A percentile compares a stretch with the other conserved stretches of the same genome.
Evolutionary conservation across 495 filamentous ascomycete genomes (phyloP).

Genomic region (Lasiosphaeria hispida): DNA sequence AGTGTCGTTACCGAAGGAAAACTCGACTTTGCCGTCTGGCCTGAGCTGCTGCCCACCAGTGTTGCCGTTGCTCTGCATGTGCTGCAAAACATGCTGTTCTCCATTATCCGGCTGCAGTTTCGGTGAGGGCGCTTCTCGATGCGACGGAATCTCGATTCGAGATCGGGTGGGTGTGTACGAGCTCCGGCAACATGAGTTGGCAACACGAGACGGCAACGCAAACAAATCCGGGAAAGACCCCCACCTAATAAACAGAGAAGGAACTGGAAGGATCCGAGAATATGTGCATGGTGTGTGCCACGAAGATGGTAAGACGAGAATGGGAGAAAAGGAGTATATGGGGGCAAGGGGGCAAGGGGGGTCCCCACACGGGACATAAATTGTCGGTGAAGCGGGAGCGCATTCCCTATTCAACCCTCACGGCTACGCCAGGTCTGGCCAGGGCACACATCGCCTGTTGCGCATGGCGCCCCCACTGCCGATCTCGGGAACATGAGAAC

Average conservation of each 20-base stretch:
- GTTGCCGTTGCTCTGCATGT: slow-evolving; percentile 62
- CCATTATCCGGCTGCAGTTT: slow-evolving; percentile 60
- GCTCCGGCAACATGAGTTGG: no score
- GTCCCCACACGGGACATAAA: slow-evolving; percentile 1
- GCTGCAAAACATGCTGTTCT: slow-evolving; percentile 65
- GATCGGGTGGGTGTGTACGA: no score
- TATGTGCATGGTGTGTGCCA: no score
- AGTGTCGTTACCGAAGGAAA: slow-evolving; percentile 59
- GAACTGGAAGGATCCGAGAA: no score
- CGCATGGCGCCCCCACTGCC: no score
- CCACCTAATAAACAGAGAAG: no score
- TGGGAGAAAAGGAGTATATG: no score
- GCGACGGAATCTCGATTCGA: neutral
- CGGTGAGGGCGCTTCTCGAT: slow-evolving; percentile 27
- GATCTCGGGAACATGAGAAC: no score
- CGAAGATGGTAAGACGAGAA: neutral
- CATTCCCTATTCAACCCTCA: neutral
- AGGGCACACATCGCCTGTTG: no score
- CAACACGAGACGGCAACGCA: no score
- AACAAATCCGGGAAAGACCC: no score
- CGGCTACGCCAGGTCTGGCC: neutral
- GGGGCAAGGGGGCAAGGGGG: no score
- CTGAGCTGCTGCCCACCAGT: slow-evolving; percentile 59
- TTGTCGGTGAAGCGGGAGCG: neutral
- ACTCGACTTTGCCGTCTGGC: slow-evolving; percentile 57